A percentile compares a stretch with the other conserved stretches of the same genome.
phyloP scores from a whole-genome alignment of 163 green algal genomes.

The Chlamydomonas reinhardtii region DNA sequence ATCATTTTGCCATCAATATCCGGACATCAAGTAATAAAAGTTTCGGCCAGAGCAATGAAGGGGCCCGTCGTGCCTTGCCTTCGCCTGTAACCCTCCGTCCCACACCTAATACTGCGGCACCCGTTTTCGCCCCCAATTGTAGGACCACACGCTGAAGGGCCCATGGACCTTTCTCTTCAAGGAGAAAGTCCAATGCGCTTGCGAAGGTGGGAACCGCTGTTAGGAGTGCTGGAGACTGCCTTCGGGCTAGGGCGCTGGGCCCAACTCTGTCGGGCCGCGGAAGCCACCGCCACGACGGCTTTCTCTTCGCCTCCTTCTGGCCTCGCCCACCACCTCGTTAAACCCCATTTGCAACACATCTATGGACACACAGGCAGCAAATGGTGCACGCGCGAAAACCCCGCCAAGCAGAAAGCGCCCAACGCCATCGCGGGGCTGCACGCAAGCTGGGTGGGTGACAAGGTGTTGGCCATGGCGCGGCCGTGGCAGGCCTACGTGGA shows the following conservation, averaged over 20 bases:
- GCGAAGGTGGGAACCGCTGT: conserved; percentile 57
- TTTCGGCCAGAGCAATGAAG: too few relatives aligned
- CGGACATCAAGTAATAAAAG: too few relatives aligned
- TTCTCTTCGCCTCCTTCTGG: too few relatives aligned
- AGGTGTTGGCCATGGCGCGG: conserved; percentile 77
- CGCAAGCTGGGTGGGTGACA: conserved; percentile 71
- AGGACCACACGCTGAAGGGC: conserved; percentile 62
- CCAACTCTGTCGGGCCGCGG: too few relatives aligned
- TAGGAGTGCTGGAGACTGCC: too few relatives aligned
- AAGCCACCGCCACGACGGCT: too few relatives aligned
- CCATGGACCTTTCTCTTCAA: conserved; percentile 64
- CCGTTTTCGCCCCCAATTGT: background rate
- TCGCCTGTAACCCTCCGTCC: too few relatives aligned
- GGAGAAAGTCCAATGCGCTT: conserved; percentile 72
- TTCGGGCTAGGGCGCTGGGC: too few relatives aligned
- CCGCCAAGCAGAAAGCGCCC: conserved; percentile 49
- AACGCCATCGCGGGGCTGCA: conserved; percentile 77
- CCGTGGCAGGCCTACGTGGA: conserved; percentile 70
- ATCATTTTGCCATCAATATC: too few relatives aligned
- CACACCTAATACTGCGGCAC: background rate
- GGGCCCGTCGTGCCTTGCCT: too few relatives aligned
- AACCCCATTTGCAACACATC: too few relatives aligned
- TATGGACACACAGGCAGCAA: conserved; percentile 38
- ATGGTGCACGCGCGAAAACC: conserved; percentile 63
- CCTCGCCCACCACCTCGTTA: too few relatives aligned